Evolutionary conservation across 2,329 filamentous ascomycete species (phyloP).

Genomic region (Neonectria magnoliae): DNA sequence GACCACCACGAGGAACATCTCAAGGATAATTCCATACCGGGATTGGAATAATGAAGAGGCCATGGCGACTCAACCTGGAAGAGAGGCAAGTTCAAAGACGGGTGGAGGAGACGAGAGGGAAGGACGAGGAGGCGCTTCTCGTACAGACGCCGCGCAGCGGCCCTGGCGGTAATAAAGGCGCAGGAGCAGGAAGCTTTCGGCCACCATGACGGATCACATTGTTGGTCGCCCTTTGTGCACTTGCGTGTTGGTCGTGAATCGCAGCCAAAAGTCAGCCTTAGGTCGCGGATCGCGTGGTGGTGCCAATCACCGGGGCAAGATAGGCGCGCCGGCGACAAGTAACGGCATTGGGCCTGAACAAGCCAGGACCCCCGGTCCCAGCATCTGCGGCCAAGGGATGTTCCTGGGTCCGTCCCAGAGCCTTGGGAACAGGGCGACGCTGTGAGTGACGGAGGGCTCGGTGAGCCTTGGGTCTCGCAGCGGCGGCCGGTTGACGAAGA

Average conservation of each 20-base stretch:
- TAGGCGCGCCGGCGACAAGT: constrained; percentile 42
- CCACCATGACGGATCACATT: constrained; percentile 22
- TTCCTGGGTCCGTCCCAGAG: constrained; percentile 30
- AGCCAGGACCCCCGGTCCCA: constrained; percentile 4
- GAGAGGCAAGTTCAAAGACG: constrained; percentile 9
- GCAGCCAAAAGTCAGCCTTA: constrained; percentile 32
- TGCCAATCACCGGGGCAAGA: constrained; percentile 38
- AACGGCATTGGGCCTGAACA: constrained; percentile 8
- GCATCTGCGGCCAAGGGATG: constrained; percentile 18
- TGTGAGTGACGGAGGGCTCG: constrained; percentile 17
- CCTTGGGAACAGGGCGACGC: constrained; percentile 33
- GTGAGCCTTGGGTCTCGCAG: constrained; percentile 14
- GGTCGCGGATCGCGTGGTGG: constrained; percentile 34
- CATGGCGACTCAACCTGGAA: constrained; percentile 39
- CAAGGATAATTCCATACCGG: constrained; percentile 31
- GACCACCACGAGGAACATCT: constrained; percentile 34
- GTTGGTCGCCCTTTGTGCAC: constrained; percentile 30
- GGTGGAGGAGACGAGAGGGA: constrained; percentile 19
- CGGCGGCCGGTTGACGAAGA: constrained; percentile 23
- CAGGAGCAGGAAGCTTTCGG: constrained; percentile 20
- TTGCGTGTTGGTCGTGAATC: constrained; percentile 37
- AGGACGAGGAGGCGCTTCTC: constrained; percentile 24
- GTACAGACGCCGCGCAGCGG: constrained; percentile 34
- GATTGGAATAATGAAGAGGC: constrained; percentile 26
- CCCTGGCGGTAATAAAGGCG: constrained; percentile 36